These are phyloP conservation scores for Prunus campanulata DNA, from an alignment of 306 rosid genomes.

Conservation along the genomic window DNA sequence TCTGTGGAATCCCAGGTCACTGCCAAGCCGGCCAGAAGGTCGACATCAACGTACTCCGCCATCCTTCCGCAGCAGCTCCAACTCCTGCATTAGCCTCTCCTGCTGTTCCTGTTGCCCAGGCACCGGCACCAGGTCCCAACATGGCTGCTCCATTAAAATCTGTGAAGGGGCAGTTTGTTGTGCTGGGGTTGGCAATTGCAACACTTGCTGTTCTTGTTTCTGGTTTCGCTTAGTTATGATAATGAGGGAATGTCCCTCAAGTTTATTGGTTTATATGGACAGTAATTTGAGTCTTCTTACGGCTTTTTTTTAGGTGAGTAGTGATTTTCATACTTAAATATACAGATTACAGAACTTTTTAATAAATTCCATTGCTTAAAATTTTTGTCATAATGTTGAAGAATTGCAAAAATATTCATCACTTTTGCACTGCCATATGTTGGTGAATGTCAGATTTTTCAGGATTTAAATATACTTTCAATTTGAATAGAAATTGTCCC, in stretches of 20 bases:
- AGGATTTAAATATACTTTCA: too few relatives aligned
- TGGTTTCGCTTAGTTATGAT: constrained; percentile 15
- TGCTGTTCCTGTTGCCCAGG: constrained; percentile 18
- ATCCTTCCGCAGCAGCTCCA: constrained; percentile 23
- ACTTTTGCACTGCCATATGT: too few relatives aligned
- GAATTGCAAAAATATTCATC: neutral
- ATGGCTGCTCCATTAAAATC: constrained; percentile 30
- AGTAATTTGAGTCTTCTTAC: neutral
- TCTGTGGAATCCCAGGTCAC: constrained; percentile 92
- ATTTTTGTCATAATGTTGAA: neutral
- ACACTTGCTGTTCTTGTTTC: constrained; percentile 23
- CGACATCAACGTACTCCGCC: constrained; percentile 56
- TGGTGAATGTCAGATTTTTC: too few relatives aligned
- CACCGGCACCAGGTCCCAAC: constrained; percentile 50
- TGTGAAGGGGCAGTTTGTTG: constrained; percentile 24
- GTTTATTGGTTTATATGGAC: neutral
- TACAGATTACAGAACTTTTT: neutral
- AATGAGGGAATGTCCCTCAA: neutral
- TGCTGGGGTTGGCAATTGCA: constrained; percentile 31
- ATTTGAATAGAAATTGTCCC: too few relatives aligned
- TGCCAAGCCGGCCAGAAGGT: constrained; percentile 80
- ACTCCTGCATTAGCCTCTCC: constrained; percentile 34
- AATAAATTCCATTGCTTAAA: neutral
- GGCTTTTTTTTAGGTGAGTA: neutral
- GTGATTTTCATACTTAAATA: neutral